Percentiles rank a stretch among this genome's conserved stretches.
These are phyloP conservation scores for Vitis cinerea DNA, from an alignment of 164 flowering plant genomes.

Conservation along the genomic window DNA sequence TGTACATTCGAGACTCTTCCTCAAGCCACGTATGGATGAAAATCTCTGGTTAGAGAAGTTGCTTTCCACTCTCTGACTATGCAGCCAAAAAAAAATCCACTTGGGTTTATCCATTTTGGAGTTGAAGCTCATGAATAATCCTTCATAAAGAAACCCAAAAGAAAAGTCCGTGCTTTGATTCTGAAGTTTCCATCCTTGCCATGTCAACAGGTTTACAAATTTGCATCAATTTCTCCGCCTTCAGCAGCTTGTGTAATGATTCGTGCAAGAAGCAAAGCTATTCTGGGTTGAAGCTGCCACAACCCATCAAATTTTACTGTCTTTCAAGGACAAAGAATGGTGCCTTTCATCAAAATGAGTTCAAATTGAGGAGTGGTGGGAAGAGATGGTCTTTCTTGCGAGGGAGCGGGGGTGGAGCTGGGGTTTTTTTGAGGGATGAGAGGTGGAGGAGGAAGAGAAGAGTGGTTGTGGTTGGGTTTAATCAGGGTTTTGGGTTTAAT, in stretches of 20 bases:
- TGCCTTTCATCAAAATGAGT: conserved; percentile 22
- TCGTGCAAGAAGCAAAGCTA: neutral
- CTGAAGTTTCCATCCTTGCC: neutral
- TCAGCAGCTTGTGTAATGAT: conserved; percentile 5
- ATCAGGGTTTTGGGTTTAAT: conserved; percentile 56
- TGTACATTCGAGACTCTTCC: too few relatives aligned
- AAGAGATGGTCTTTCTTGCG: conserved; percentile 24
- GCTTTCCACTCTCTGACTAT: too few relatives aligned
- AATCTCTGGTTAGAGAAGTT: too few relatives aligned
- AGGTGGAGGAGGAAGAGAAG: conserved; percentile 34
- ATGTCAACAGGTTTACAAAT: conserved; percentile 26
- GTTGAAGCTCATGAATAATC: conserved; percentile 5
- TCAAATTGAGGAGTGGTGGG: conserved; percentile 21
- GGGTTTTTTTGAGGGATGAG: conserved; percentile 32
- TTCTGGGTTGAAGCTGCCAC: too few relatives aligned
- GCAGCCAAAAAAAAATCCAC: neutral
- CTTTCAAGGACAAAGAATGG: conserved; percentile 14
- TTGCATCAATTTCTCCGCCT: conserved; percentile 16
- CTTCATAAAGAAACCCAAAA: neutral
- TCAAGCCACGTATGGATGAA: too few relatives aligned
- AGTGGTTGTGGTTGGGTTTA: conserved; percentile 54
- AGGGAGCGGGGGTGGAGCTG: conserved; percentile 25
- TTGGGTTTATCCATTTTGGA: neutral
- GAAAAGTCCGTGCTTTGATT: conserved; percentile 5
- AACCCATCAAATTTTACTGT: conserved; percentile 23